Base-by-base conservation (phyloP, 164 flowering plant genomes). In the Aristolochia contorta region DNA sequence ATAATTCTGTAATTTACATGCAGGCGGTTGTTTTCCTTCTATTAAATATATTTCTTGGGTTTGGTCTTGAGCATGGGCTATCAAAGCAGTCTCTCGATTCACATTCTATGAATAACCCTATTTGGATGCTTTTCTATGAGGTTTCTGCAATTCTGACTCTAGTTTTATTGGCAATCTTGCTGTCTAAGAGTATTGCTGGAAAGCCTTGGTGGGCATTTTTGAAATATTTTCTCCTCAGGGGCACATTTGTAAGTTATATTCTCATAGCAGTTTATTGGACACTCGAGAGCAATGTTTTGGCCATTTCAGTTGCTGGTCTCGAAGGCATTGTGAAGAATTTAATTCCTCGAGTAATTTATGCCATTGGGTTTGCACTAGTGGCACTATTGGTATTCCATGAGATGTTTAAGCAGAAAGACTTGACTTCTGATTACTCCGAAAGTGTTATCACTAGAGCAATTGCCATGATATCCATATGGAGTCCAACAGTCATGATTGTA, bases 61-160 rank as follows among this genome's bases (percentile, higher is more conserved):
- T 85, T 64, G 57, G 72, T 16, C 77, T 76, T 64, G 93, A 86
- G 67, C 58, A 77, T 71, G 95, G 95, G 59, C 65, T 86, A 50
- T 82, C 91, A 65, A 94, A 94, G 81, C 91, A 91, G 74, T 84
- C 83, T 59, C 78, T 73, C n/a, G 76, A 68, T 59, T 84, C 86
- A n/a, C 75, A 32, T 65, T 77, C 65, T 50, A 65, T 47, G 53
- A 67, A 55, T 59, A 77, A 83, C 58, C 68, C 76, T 50, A 1
- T 78, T 45, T 79, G 78, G 92, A 60, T 41, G 23, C 67, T 65
- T 64, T 49, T 74, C 21, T 61, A 72, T 64, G 86, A 80, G 63
- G 63, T 77, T 61, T 59, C 79, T 58, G 84, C 98, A 54, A 46
- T 82, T 13, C 50, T 86, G 54, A 70, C 77, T 51, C 72, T 91